Evolutionary conservation across 2,329 filamentous ascomycete genomes (phyloP).

Genomic region (Paraphaeosphaeria minitans): DNA sequence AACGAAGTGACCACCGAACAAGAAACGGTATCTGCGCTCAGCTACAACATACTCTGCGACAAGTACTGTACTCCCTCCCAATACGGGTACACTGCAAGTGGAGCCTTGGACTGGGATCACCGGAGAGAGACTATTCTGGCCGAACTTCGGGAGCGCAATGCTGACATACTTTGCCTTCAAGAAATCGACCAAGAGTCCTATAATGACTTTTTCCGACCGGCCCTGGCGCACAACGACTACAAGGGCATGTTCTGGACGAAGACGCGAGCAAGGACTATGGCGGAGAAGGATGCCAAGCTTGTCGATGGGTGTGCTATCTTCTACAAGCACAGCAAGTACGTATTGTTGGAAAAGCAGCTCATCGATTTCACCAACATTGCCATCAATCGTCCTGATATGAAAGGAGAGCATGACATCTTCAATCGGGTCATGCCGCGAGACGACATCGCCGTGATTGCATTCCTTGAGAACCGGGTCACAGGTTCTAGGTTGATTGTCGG

Average conservation of each 20-base stretch:
- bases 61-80: conserved; percentile 83
- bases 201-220: conserved; percentile 87
- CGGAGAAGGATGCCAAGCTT: conserved; percentile 81
- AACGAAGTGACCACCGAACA: conserved; percentile 59
- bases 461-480: conserved; percentile 89
- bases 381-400: conserved; percentile 95
- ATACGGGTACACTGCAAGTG: conserved; percentile 88
- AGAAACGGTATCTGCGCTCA: conserved; percentile 81
- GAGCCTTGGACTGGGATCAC: conserved; percentile 84
- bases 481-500: conserved; percentile 91
- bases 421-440: conserved; percentile 98
- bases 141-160: conserved; percentile 77
- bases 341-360: conserved; percentile 90
- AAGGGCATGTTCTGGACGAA: conserved; percentile 94
- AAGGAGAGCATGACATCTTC: conserved; percentile 95
- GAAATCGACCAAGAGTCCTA: conserved; percentile 93
- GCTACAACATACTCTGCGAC: conserved; percentile 96
- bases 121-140: conserved; percentile 81
- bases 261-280: conserved; percentile 88
- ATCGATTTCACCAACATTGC: conserved; percentile 91
- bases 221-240: conserved; percentile 85
- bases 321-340: conserved; percentile 93
- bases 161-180: conserved; percentile 91
- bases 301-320: conserved; percentile 98
- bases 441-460: conserved; percentile 90